Evolutionary conservation across 140 eudicot genomes (phyloP), one percentile per base, ranked within the genome.

Genomic region (Cichorium intybus): DNA sequence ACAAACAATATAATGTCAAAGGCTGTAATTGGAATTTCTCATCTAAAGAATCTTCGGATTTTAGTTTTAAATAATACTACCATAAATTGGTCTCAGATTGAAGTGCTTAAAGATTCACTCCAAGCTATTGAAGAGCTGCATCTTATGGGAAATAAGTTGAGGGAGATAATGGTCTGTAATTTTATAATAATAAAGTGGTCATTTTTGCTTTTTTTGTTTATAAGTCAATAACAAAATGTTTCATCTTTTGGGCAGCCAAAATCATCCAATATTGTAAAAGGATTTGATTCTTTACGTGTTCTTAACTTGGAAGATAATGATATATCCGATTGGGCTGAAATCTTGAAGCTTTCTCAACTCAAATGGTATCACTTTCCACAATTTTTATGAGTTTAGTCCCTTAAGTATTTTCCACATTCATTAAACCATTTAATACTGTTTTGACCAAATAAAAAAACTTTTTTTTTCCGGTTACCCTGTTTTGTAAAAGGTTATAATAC

Each of bases 51-150:
- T 62, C 84, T 92, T 31, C 81, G 81, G 18, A 69, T 85, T 79
- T 56, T 92, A 76, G 96, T 92, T 63, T 61, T 92, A 66, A 92
- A 85, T 81, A 81, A 81, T 66, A 85, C 91, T 23, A 80, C 95
- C 62, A 79, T 88, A 31, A 77, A 37, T 64, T 92, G 98, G 98
- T 67, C 72, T 55, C 96, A 92, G 98, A 78, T 92, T 63, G 98
- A 83, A 60, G 55, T 61, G 37, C 96, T 92, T 59, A 81, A 88
- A 77, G 74, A 79, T 64, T 83, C 82, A 66, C 74, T 88, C 26
- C 89, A 77, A 61, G 76, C 62, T 56, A 70, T 92, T 12, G 90
- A 92, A 62, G 98, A 92, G 79, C 80, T 92, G 66, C 96, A 92
- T 92, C 79, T 92, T 54, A 83, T 77, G 93, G 96, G 95, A 60